phyloP scores from a whole-genome alignment of 2,329 filamentous ascomycete genomes.

The Colletotrichum sublineola region DNA sequence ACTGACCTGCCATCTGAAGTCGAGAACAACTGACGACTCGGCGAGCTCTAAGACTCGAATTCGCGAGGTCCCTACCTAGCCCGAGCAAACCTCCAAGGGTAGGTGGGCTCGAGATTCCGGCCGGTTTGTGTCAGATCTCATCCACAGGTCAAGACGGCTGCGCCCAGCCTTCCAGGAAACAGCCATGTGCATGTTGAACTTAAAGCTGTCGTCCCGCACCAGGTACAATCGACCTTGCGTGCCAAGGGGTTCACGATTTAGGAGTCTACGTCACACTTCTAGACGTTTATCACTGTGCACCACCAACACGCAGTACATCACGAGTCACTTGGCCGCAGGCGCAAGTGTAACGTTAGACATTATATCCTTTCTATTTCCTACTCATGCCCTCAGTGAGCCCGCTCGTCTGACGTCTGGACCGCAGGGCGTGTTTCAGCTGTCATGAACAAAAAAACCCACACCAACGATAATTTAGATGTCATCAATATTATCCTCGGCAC shows the following conservation, averaged over 20 bases:
- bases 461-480: constrained; percentile 60
- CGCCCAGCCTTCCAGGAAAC: not conserved
- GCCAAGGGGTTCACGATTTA: not conserved
- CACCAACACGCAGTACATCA: not conserved
- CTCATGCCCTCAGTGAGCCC: constrained; percentile 15
- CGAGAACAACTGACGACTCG: not conserved
- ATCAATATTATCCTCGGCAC: constrained; percentile 66
- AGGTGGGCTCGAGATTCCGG: not conserved
- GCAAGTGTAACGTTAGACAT: constrained; percentile 34
- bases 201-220: not conserved
- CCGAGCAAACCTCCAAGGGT: not conserved
- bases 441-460: not conserved
- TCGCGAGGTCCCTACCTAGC: not conserved
- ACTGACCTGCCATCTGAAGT: not conserved
- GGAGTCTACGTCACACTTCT: not conserved
- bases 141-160: not conserved
- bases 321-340: constrained; percentile 1
- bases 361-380: constrained; percentile 39
- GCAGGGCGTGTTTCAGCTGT: constrained; percentile 19
- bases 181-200: not conserved
- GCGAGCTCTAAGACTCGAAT: not conserved
- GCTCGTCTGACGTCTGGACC: constrained; percentile 33
- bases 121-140: not conserved
- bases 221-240: not conserved
- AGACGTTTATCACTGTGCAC: not conserved